Conservation (phyloP, 345 rosid genomes). For the Mallotus nudiflorus region DNA sequence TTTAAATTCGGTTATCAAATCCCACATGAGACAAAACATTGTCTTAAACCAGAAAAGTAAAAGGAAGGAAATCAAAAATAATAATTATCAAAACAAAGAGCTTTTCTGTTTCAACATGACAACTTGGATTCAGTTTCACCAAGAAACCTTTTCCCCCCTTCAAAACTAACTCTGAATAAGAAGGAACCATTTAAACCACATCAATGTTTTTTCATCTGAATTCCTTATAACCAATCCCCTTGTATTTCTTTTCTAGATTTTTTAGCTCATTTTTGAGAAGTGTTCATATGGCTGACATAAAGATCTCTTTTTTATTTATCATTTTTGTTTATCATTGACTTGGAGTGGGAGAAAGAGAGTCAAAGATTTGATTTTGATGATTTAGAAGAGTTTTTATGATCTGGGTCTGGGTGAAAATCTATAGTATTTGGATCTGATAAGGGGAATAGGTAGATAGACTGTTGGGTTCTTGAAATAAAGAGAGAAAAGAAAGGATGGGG, state of each 20-base stretch:
- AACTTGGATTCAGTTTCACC: constrained; percentile 3
- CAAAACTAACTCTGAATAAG: background rate
- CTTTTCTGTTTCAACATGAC: background rate
- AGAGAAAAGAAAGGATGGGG: constrained; percentile 49
- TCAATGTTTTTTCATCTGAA: background rate
- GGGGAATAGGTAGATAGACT: background rate
- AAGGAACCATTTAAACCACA: background rate
- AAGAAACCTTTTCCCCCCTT: background rate
- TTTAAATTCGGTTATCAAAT: constrained; percentile 13
- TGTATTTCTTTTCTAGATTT: no score
- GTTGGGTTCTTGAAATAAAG: background rate
- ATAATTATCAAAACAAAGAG: background rate
- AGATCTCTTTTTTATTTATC: no score
- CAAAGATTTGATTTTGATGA: no score
- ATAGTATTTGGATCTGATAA: background rate
- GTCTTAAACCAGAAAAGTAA: background rate
- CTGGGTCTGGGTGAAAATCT: constrained; percentile 4
- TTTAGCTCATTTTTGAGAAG: background rate
- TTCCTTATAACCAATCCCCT: no score
- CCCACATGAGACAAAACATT: background rate
- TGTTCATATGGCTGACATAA: background rate
- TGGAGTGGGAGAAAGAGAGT: background rate
- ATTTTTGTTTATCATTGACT: background rate
- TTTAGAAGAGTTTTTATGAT: constrained; percentile 9
- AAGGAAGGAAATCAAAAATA: no score